phyloP scores from a whole-genome alignment of 352 stramenopile genomes.

The Peronospora belbahrii region DNA sequence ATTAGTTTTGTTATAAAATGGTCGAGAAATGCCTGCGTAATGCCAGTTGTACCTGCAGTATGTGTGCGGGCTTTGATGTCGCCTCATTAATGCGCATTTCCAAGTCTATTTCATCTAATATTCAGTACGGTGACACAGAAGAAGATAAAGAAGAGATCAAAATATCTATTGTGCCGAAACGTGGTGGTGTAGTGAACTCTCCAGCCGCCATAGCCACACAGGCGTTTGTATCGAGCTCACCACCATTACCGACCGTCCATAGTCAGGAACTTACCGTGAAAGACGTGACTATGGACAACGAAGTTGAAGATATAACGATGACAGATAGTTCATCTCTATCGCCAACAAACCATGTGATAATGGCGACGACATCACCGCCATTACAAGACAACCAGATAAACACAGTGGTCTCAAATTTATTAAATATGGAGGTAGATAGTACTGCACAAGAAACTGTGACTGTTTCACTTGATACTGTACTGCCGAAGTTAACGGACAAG shows the following conservation, averaged over 20 bases:
- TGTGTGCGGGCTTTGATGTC: conserved; percentile 78
- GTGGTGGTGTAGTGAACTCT: conserved; percentile 37
- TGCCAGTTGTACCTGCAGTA: conserved; percentile 80
- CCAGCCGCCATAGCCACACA: conserved; percentile 23
- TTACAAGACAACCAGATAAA: conserved; percentile 21
- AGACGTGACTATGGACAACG: conserved; percentile 10
- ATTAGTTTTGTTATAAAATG: conserved; percentile 26
- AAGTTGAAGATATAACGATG: conserved; percentile 21
- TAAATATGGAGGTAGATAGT: conserved; percentile 23
- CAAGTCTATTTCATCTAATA: conserved; percentile 76
- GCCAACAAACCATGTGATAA: conserved; percentile 2
- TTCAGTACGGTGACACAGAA: conserved; percentile 54
- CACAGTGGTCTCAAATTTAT: conserved; percentile 19
- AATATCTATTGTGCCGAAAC: conserved; percentile 20
- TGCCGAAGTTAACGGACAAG: conserved; percentile 65
- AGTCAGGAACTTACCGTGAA: conserved; percentile 1
- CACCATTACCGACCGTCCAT: conserved; percentile 13
- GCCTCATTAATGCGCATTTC: conserved; percentile 67
- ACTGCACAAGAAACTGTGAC: background rate
- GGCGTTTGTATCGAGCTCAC: conserved; percentile 36
- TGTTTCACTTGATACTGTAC: conserved; percentile 34
- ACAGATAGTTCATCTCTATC: conserved; percentile 1
- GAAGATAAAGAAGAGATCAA: conserved; percentile 8
- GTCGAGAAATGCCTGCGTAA: conserved; percentile 77
- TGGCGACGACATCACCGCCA: conserved; percentile 7